Base-by-base conservation (phyloP, 2,329 filamentous ascomycete genomes). In the Endoconidiophora polonica region DNA sequence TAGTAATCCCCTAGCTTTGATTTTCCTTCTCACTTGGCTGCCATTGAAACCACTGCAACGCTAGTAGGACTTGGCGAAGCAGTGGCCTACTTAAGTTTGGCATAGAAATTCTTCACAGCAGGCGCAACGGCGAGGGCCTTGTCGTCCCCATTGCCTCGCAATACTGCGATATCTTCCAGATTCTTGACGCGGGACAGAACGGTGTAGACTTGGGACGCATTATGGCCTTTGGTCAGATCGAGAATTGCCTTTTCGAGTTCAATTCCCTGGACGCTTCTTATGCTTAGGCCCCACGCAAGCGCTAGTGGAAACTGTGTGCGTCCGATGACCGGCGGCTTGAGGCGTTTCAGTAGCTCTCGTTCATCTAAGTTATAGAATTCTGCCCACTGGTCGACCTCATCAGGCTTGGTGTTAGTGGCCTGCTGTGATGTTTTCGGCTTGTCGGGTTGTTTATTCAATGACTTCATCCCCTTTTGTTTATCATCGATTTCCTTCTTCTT, bases 51-150 rank as follows among this genome's bases (percentile, higher is more conserved):
- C 16, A 18, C 16, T 18, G 9, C 18, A 23, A 22, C 12, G 39
- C 2, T 5, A 18, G 61, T 18, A 41, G 38, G n/a, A 18, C 38
- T 18, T 4, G 14, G 14, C 38, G 10, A 41, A 41, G 38, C 10
- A 18, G 38, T 33, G 29, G 39, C 5, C 39, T 18, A 20, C 3
- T 3, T 9, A 43, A 16, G 18, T 7, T 33, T 33, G 29, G 4
- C 29, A 33, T 33, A 33, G 29, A 33, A 33, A 33, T 33, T 4
- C 29, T 12, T 33, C 9, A 33, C 29, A 5, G 29, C 29, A 33
- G 29, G 29, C 29, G 29, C 29, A 33, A 33, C 9, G 7, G 9
- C 12, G 29, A 33, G 29, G 9, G 29, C 7, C 29, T 33, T 33
- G 9, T 33, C 4, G 29, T 33, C 43, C 1, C 33, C 2, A 2